phyloP scores from a whole-genome alignment of 345 rosid species.

The Fremontodendron californicum region DNA sequence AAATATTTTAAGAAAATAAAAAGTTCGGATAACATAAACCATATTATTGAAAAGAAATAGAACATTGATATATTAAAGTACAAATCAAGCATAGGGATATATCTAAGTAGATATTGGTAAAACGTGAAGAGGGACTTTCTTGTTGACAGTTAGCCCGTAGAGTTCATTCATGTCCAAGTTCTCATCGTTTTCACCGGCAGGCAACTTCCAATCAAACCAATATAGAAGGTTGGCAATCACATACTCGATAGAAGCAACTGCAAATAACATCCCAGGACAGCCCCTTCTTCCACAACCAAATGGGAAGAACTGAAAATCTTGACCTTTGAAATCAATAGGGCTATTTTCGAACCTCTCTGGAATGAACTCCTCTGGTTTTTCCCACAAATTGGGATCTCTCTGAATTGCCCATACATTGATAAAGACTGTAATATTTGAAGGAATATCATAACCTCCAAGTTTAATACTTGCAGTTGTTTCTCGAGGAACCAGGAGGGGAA shows the following conservation, averaged over 20 bases:
- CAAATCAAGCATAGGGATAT: no score
- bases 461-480: neutral
- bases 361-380: constrained; percentile 1
- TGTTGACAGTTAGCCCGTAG: neutral
- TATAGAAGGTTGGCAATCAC: constrained; percentile 1
- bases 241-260: neutral
- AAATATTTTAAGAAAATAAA: no score
- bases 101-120: no score
- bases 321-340: constrained; percentile 3
- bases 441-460: constrained; percentile 15
- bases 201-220: constrained; percentile 16
- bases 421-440: neutral
- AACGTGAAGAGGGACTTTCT: neutral
- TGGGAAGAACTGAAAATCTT: constrained; percentile 13
- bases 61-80: no score
- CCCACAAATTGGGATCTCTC: constrained; percentile 8
- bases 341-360: neutral
- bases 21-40: no score
- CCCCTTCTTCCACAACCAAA: constrained; percentile 19
- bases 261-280: constrained; percentile 7
- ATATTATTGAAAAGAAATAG: no score
- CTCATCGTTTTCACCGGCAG: neutral
- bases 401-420: constrained; percentile 16
- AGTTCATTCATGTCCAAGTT: neutral
- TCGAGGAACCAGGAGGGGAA: neutral